A percentile compares a stretch with the other conserved stretches of the same genome.
Evolutionary conservation across 2,329 filamentous ascomycete genomes (phyloP).

Genomic region (Colletotrichum euphorbiae): DNA sequence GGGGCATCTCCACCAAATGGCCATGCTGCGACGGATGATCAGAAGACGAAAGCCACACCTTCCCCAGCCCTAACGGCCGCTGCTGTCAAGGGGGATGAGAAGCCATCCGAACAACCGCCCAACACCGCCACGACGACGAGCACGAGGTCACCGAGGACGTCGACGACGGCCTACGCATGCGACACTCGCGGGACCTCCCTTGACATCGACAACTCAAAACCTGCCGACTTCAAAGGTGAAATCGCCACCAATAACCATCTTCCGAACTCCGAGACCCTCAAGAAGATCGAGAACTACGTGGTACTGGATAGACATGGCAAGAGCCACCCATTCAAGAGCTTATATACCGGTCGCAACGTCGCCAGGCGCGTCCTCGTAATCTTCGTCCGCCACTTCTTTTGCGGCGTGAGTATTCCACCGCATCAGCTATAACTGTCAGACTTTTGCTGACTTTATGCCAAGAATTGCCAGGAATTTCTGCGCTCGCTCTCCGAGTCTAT

Average conservation of each 20-base stretch:
- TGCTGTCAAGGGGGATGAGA: slow-evolving; percentile 3
- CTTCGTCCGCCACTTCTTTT: slow-evolving; percentile 85
- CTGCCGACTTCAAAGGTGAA: slow-evolving; percentile 67
- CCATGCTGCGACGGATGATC: slow-evolving; percentile 16
- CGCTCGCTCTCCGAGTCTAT: slow-evolving; percentile 70
- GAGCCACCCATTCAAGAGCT: slow-evolving; percentile 69
- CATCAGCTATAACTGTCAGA: background rate
- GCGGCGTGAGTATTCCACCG: slow-evolving; percentile 68
- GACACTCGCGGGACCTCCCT: slow-evolving; percentile 42
- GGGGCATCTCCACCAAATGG: background rate
- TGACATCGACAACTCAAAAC: slow-evolving; percentile 54
- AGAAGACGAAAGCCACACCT: background rate
- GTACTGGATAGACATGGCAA: slow-evolving; percentile 73
- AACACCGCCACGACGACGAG: slow-evolving; percentile 13
- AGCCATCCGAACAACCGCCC: background rate
- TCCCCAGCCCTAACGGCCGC: slow-evolving; percentile 1
- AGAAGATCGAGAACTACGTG: slow-evolving; percentile 64
- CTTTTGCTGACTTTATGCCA: slow-evolving; percentile 26
- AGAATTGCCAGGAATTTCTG: slow-evolving; percentile 84
- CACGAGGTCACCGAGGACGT: slow-evolving; percentile 27
- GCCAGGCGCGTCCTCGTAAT: slow-evolving; percentile 73
- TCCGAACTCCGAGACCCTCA: slow-evolving; percentile 61
- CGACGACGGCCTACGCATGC: slow-evolving; percentile 27
- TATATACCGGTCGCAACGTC: slow-evolving; percentile 68
- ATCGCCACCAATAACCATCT: slow-evolving; percentile 67